phyloP scores from a whole-genome alignment of 805 yeast genomes.

The Lipomyces starkeyi region DNA sequence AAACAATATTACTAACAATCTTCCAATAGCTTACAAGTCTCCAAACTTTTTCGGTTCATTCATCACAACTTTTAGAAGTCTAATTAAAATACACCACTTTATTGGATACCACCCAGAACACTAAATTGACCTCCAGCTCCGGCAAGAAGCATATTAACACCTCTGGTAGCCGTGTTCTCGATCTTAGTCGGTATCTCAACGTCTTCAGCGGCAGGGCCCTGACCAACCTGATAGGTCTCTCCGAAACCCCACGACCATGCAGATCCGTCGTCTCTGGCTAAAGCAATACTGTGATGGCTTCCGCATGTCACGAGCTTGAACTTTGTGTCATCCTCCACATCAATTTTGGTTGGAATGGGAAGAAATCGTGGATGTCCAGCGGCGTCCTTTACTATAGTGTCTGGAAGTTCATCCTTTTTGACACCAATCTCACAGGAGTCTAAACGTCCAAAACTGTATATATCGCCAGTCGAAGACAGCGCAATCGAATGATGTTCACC shows the following conservation, averaged over 20 bases:
- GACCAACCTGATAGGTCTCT: conserved; percentile 94
- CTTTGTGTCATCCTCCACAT: conserved; percentile 42
- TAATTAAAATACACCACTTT: neutral
- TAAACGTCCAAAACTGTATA: conserved; percentile 86
- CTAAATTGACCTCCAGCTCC: conserved; percentile 99
- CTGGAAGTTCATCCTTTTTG: conserved; percentile 67
- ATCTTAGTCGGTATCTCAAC: conserved; percentile 87
- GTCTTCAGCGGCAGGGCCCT: conserved; percentile 87
- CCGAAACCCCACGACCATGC: conserved; percentile 98
- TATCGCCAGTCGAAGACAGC: conserved; percentile 69
- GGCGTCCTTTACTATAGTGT: conserved; percentile 73
- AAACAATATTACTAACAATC: neutral
- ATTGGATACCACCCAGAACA: conserved; percentile 75
- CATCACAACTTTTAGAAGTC: neutral
- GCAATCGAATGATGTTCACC: conserved; percentile 96
- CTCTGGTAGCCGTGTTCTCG: conserved; percentile 90
- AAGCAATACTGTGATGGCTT: conserved; percentile 89
- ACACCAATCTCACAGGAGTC: conserved; percentile 95
- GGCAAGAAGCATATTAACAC: conserved; percentile 68
- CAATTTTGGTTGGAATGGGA: conserved; percentile 79
- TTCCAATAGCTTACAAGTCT: neutral
- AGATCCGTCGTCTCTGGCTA: conserved; percentile 75
- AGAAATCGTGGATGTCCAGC: conserved; percentile 79
- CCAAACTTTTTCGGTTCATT: neutral
- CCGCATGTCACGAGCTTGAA: conserved; percentile 70